A percentile compares a stretch with the other conserved stretches of the same genome.
phyloP scores from a whole-genome alignment of 768 basidiomycete species.

The Hypsizygus marmoreus region DNA sequence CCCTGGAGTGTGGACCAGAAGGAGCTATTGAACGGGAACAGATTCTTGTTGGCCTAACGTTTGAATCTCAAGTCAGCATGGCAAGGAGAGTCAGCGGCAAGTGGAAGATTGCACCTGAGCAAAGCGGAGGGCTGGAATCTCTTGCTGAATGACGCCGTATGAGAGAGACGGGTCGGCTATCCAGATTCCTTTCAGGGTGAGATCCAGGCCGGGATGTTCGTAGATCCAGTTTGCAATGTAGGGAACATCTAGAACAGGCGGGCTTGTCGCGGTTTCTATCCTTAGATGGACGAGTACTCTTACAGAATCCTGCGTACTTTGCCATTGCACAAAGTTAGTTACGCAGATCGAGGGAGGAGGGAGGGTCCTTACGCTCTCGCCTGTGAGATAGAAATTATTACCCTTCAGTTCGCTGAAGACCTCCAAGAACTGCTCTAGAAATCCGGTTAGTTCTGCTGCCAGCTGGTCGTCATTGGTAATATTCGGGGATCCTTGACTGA shows the following conservation, averaged over 20 bases:
- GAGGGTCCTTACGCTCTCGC: conserved; percentile 59
- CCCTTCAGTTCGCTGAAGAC: conserved; percentile 69
- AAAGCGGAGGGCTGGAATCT: conserved; percentile 70
- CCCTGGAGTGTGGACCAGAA: conserved; percentile 56
- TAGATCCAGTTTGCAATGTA: conserved; percentile 76
- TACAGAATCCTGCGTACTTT: conserved; percentile 71
- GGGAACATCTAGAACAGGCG: conserved; percentile 41
- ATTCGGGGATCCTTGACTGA: conserved; percentile 64
- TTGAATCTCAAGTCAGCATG: too few relatives aligned
- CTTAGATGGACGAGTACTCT: conserved; percentile 24
- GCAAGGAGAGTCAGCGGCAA: too few relatives aligned
- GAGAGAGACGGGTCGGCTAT: conserved; percentile 52
- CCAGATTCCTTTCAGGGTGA: conserved; percentile 62
- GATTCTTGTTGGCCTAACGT: conserved; percentile 57
- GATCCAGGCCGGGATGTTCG: conserved; percentile 58
- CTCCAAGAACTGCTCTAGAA: conserved; percentile 65
- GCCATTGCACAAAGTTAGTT: conserved; percentile 6
- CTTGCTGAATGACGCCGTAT: conserved; percentile 55
- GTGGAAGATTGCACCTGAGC: conserved; percentile 33
- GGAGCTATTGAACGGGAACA: conserved; percentile 60
- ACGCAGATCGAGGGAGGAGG: not conserved
- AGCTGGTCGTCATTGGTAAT: conserved; percentile 63
- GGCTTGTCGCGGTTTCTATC: too few relatives aligned
- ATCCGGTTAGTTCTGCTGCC: conserved; percentile 50
- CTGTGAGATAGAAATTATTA: conserved; percentile 62